Conservation (phyloP, 2,329 filamentous ascomycete genomes). For the Fusarium sororula region DNA sequence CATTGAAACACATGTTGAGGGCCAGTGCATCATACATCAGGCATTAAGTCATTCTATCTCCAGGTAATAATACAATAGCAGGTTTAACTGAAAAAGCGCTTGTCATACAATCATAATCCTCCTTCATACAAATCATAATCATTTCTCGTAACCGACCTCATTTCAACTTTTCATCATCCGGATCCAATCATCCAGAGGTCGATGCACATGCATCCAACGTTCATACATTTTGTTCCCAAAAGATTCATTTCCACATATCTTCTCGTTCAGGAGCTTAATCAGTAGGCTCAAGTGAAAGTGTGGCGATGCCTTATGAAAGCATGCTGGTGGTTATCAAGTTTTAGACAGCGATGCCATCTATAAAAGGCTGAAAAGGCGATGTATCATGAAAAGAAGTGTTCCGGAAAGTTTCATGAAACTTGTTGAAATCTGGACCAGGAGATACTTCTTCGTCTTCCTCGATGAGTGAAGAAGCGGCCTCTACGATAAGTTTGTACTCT, state of each 20-base stretch:
- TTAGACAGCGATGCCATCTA: not conserved
- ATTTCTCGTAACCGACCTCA: constrained; percentile 2
- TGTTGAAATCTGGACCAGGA: constrained; percentile 7
- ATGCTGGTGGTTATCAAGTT: not conserved
- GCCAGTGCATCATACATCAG: not conserved
- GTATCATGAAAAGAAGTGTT: not conserved
- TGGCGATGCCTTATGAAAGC: not conserved
- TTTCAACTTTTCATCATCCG: not conserved
- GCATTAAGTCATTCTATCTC: not conserved
- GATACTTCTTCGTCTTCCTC: not conserved
- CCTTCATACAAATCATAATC: constrained; percentile 9
- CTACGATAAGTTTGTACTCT: constrained; percentile 36
- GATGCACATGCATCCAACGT: constrained; percentile 7
- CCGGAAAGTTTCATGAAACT: constrained; percentile 18
- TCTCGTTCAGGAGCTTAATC: not conserved
- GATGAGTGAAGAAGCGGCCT: constrained; percentile 16
- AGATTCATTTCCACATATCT: not conserved
- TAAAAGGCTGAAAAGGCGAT: not conserved
- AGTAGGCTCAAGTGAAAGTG: not conserved
- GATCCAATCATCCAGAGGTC: constrained; percentile 3
- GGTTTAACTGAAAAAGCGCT: not conserved
- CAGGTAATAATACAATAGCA: constrained; percentile 11
- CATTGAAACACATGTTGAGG: not conserved
- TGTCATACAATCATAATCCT: constrained; percentile 16
- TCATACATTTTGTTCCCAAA: constrained; percentile 6